phyloP scores from a whole-genome alignment of 129 eudicot genomes.

The Pittosporum tobira region DNA sequence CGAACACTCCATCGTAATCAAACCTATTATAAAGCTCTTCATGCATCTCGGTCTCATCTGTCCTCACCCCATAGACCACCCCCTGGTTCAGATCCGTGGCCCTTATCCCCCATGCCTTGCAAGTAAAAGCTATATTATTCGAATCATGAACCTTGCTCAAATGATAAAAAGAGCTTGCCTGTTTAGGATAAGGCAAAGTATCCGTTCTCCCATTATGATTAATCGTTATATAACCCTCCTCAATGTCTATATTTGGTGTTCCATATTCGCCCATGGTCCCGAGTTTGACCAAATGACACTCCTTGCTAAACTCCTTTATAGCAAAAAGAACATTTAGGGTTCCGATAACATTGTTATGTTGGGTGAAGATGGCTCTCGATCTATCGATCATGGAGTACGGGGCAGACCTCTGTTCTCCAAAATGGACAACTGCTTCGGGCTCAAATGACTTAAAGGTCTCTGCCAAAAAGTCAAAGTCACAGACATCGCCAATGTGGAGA shows the following conservation, averaged over 20 bases:
- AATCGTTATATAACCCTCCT: conserved; percentile 88
- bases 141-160: conserved; percentile 97
- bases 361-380: conserved; percentile 86
- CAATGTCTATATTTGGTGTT: conserved; percentile 97
- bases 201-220: conserved; percentile 96
- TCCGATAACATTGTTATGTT: conserved; percentile 90
- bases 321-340: conserved; percentile 97
- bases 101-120: conserved; percentile 97
- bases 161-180: conserved; percentile 96
- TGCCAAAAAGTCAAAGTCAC: conserved; percentile 87
- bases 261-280: conserved; percentile 99
- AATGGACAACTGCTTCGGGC: conserved; percentile 93
- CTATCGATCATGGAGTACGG: conserved; percentile 99
- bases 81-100: conserved; percentile 98
- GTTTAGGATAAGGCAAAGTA: conserved; percentile 97
- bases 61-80: conserved; percentile 94
- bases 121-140: conserved; percentile 86
- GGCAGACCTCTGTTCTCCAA: conserved; percentile 96
- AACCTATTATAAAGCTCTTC: conserved; percentile 79
- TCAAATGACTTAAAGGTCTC: conserved; percentile 79
- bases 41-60: conserved; percentile 91
- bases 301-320: conserved; percentile 81
- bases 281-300: conserved; percentile 90
- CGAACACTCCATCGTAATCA: conserved; percentile 90
- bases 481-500: conserved; percentile 79